Conservation (phyloP, 768 basidiomycete genomes). For the Naematelia encephala region DNA sequence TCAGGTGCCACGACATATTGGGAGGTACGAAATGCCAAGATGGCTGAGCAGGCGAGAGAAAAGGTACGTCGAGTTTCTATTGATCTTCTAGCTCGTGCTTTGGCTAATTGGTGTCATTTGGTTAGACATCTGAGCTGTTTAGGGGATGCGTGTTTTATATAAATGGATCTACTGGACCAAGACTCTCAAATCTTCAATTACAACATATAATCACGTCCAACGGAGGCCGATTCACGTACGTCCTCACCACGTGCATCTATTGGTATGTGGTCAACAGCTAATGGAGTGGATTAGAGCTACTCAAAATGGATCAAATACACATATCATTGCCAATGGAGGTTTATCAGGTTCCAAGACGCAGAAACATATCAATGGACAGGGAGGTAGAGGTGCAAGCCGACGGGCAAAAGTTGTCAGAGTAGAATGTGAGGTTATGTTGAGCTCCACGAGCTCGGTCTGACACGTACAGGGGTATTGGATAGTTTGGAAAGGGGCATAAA, state of each 20-base stretch:
- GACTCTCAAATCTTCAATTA: slow-evolving; percentile 41
- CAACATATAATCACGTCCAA: slow-evolving; percentile 40
- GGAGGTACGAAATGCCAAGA: slow-evolving; percentile 40
- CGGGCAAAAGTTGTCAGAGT: slow-evolving; percentile 38
- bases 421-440: slow-evolving; percentile 31
- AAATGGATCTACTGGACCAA: slow-evolving; percentile 42
- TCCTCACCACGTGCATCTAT: not conserved
- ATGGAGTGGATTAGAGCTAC: slow-evolving; percentile 16
- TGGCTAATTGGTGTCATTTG: slow-evolving; percentile 4
- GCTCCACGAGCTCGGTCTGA: not conserved
- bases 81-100: slow-evolving; percentile 7
- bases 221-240: slow-evolving; percentile 38
- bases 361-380: slow-evolving; percentile 44
- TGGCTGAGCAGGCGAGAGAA: slow-evolving; percentile 36
- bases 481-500: slow-evolving; percentile 31
- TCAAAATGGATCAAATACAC: slow-evolving; percentile 35
- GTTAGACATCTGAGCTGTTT: slow-evolving; percentile 20
- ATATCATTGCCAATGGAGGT: slow-evolving; percentile 40
- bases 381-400: slow-evolving; percentile 26
- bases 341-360: slow-evolving; percentile 42
- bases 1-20: slow-evolving; percentile 40
- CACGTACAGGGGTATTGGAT: slow-evolving; percentile 34
- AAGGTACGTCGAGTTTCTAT: slow-evolving; percentile 18
- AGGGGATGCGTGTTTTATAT: slow-evolving; percentile 41
- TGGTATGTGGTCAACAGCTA: not conserved